phyloP scores from a whole-genome alignment of 2,329 filamentous ascomycete species.

The Hypoxylon sp. region DNA sequence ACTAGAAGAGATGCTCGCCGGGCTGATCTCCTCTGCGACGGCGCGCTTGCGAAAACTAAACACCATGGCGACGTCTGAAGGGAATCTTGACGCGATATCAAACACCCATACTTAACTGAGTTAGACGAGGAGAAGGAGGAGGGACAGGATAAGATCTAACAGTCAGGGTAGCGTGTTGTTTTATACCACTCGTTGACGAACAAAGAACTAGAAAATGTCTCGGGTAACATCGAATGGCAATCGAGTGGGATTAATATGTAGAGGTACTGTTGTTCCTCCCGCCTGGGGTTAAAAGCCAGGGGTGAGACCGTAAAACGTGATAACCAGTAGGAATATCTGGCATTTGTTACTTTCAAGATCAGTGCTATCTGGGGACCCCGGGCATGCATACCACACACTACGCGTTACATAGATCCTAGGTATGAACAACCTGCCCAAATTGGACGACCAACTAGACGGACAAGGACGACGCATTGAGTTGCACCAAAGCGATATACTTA shows the following conservation, averaged over 20 bases:
- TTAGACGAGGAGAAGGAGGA: conserved; percentile 9
- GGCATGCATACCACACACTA: background rate
- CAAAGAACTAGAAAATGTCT: conserved; percentile 2
- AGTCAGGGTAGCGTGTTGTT: conserved; percentile 28
- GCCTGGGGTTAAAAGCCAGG: conserved; percentile 8
- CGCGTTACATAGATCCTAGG: conserved; percentile 34
- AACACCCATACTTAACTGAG: conserved; percentile 7
- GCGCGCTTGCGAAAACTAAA: conserved; percentile 47
- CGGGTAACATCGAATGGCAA: conserved; percentile 5
- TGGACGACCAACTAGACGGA: conserved; percentile 35
- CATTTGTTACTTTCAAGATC: conserved; percentile 32
- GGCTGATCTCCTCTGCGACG: conserved; percentile 36
- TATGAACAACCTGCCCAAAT: conserved; percentile 46
- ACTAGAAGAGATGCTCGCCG: conserved; percentile 39
- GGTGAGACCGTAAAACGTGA: conserved; percentile 16
- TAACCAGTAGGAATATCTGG: conserved; percentile 15
- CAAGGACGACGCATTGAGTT: conserved; percentile 21
- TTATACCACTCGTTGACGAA: conserved; percentile 28
- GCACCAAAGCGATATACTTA: conserved; percentile 24
- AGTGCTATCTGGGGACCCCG: conserved; percentile 18
- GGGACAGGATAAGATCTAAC: conserved; percentile 3
- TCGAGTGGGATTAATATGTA: conserved; percentile 3
- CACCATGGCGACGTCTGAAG: conserved; percentile 33
- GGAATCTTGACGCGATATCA: conserved; percentile 12
- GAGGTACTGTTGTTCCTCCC: conserved; percentile 8